Conservation (phyloP, 2,329 filamentous ascomycete species). For the Penicillium olsonii region DNA sequence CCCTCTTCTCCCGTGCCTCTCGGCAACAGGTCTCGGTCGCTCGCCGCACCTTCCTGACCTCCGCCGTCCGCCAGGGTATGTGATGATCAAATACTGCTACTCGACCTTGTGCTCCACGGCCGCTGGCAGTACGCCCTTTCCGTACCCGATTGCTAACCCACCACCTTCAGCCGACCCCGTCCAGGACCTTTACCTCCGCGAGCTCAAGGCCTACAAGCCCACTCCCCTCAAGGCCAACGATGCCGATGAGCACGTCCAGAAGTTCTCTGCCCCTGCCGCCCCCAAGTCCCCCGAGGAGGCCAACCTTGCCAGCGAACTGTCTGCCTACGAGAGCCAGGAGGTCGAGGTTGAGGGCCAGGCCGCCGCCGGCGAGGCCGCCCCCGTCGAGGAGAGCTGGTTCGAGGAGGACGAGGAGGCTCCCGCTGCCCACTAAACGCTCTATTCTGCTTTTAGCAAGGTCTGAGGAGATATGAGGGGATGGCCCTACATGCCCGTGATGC, state of each 20-base stretch:
- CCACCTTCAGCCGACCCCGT: constrained; percentile 81
- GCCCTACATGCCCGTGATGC: constrained; percentile 21
- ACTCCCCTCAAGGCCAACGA: constrained; percentile 81
- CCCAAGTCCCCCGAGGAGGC: constrained; percentile 90
- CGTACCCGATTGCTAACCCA: constrained; percentile 23
- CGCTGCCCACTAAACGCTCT: constrained; percentile 44
- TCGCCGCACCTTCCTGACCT: constrained; percentile 65
- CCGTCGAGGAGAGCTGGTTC: constrained; percentile 74
- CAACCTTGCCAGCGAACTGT: constrained; percentile 86
- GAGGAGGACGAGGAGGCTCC: constrained; percentile 66
- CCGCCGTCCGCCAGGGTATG: constrained; percentile 63
- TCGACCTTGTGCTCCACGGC: not conserved
- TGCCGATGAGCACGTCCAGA: constrained; percentile 86
- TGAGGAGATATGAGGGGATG: constrained; percentile 29
- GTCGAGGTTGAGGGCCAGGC: constrained; percentile 93
- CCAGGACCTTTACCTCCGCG: constrained; percentile 95
- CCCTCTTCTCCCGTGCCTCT: constrained; percentile 61
- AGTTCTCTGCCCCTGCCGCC: constrained; percentile 76
- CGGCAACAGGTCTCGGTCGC: constrained; percentile 58
- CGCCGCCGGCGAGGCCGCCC: constrained; percentile 60
- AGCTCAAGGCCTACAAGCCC: constrained; percentile 94
- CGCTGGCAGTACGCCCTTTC: constrained; percentile 24
- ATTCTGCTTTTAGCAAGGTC: constrained; percentile 29
- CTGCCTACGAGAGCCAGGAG: constrained; percentile 90
- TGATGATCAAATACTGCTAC: constrained; percentile 25